Evolutionary conservation across 2,329 filamentous ascomycete genomes (phyloP).

Genomic region (Pestalotiopsis sp.): DNA sequence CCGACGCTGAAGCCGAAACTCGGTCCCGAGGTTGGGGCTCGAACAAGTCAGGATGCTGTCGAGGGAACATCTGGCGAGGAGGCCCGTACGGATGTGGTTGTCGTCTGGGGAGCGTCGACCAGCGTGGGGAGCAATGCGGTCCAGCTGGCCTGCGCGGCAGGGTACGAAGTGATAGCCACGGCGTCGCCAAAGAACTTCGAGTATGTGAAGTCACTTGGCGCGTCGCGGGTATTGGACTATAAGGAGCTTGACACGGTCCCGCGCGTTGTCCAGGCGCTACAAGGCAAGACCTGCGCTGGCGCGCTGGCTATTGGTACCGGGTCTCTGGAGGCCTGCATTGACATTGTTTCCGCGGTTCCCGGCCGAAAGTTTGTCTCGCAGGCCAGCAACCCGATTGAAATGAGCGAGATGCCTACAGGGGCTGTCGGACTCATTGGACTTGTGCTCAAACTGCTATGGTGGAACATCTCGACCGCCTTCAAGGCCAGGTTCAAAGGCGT

Average conservation of each 20-base stretch:
- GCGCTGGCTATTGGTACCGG: conserved; percentile 12
- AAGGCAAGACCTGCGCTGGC: conserved; percentile 1
- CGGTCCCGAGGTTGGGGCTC: conserved; percentile 10
- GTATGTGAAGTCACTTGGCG: conserved; percentile 8
- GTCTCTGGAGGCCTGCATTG: not conserved
- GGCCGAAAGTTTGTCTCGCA: conserved; percentile 2
- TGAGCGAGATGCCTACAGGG: not conserved
- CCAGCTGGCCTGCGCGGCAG: conserved; percentile 41
- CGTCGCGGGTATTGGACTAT: not conserved
- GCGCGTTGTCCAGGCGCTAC: not conserved
- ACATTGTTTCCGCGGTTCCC: conserved; percentile 10
- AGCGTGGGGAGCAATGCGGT: conserved; percentile 44
- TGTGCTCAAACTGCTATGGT: not conserved
- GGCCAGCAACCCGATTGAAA: not conserved
- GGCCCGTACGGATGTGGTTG: conserved; percentile 24
- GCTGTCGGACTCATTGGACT: not conserved
- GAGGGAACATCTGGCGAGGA: not conserved
- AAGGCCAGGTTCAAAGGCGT: not conserved
- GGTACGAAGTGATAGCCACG: conserved; percentile 43
- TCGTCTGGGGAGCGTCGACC: conserved; percentile 38
- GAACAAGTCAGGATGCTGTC: not conserved
- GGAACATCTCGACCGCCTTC: not conserved
- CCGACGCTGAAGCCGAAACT: conserved; percentile 3
- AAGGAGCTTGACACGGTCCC: not conserved
- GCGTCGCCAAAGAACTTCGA: conserved; percentile 25